Evolutionary conservation across 225 moss, liverwort and hornwort genomes (phyloP), one percentile per base, ranked within the genome.

Genomic region (Sphagnum tenellum): DNA sequence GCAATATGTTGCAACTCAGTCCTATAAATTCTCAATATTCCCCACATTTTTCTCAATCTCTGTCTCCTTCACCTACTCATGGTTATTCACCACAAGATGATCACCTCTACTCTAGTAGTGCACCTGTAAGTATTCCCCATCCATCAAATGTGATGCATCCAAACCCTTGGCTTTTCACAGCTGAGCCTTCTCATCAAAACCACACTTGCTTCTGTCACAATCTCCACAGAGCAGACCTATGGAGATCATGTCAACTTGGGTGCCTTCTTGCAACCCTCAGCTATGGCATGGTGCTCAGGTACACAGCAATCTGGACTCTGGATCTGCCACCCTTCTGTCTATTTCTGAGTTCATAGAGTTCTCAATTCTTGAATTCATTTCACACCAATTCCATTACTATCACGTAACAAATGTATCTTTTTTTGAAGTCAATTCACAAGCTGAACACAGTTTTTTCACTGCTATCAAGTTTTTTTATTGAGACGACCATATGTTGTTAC

Each of bases 81-180:
- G 78, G 66, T 29, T 71, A 76, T 69, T 75, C 61, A 61, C 68
- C 69, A 48, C 71, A 76, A 47, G 80, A 77, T 64, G 73, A 67
- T 52, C 74, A 66, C 9, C 55, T 66, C 52, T 63, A 82, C 45
- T 79, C 74, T 54, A 79, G 86, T 45, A 98, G 98, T 74, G 90
- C 89, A 63, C 98, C 98, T 68, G 98, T 98, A 9, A 86, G 73
- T 76, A 98, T 98, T 63, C 93, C 93, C 13, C 77, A 87, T 61
- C 81, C 77, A 47, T 74, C 77, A 5, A 59, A 44, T 10, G n/a
- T n/a, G n/a, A n/a, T n/a, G n/a, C n/a, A n/a, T n/a, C n/a, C n/a
- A n/a, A n/a, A n/a, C n/a, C n/a, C n/a, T n/a, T n/a, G n/a, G n/a
- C n/a, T n/a, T n/a, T n/a, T n/a, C n/a, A n/a, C n/a, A n/a, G n/a